A percentile compares a stretch with the other conserved stretches of the same genome.
Conservation (phyloP, 306 rosid genomes). For the Acacia acuminata region DNA sequence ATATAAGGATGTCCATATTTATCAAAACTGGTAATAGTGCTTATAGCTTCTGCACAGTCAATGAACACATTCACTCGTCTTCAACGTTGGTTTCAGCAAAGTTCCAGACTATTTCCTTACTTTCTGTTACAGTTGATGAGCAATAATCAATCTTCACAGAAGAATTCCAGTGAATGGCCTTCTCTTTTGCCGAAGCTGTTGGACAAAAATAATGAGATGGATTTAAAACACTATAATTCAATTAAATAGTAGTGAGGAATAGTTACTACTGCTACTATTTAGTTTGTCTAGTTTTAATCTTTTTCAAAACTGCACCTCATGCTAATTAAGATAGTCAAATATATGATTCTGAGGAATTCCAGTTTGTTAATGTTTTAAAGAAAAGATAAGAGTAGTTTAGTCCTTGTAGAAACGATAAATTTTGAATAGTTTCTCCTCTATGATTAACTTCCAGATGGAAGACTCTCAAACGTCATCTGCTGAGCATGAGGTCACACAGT, state of each 20-base stretch:
- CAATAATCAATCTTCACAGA: not conserved
- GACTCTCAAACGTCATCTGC: constrained; percentile 66
- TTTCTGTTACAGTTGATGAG: not conserved
- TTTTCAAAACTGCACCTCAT: not conserved
- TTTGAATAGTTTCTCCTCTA: constrained; percentile 1
- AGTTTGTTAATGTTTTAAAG: not conserved
- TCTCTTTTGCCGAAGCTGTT: not conserved
- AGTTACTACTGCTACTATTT: too few species aligned
- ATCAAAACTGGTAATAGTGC: not conserved
- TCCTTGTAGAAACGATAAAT: not conserved
- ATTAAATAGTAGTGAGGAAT: not conserved
- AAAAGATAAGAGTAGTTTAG: not conserved
- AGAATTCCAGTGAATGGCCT: not conserved
- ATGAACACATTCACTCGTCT: not conserved
- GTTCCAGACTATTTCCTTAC: not conserved
- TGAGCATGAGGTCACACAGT: constrained; percentile 64
- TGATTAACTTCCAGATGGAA: constrained; percentile 59
- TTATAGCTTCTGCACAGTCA: not conserved
- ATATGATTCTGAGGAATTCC: not conserved
- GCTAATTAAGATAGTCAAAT: not conserved
- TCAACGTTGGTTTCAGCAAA: not conserved
- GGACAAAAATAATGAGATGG: not conserved
- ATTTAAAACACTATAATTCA: not conserved
- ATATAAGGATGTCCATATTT: not conserved
- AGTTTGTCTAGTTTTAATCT: constrained; percentile 5